Evolutionary conservation across 306 rosid species (phyloP), one percentile per base, ranked within the genome.

Genomic region (Gillenia trifoliata): DNA sequence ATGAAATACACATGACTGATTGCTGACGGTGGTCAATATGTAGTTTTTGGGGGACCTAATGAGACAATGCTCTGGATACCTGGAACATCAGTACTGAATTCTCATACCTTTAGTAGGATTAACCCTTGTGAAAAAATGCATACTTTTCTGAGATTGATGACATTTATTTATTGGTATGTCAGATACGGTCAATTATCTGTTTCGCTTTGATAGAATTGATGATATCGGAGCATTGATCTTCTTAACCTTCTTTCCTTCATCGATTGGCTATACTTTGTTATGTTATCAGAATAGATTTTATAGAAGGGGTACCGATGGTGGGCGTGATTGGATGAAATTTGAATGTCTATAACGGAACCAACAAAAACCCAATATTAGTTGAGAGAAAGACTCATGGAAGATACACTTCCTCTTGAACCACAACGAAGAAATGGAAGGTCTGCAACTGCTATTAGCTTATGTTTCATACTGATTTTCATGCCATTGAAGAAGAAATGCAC

Each of bases 351-450:
- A 30, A 70, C 85, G 11, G 85, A 75, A 68, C 76, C 56, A 71
- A 66, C 22, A 81, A 43, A 72, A 79, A 84, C 73, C 97, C 97
- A 3, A 75, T 83, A 72, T 76, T 93, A 71, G 86, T 93, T 43
- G 97, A 93, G 79, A 89, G 92, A 6, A 89, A 93, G 81, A 91
- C 98, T 61, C 96, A 93, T 41, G 30, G 84, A 79, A 72, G 86
- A 84, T 69, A 79, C 87, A 3, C 89, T 89, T 82, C 97, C 98
- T 38, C 26, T 89, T n/a, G 98, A 89, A 85, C 87, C 98, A 23
- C 97, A 93, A 73, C 75, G 66, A 78, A 84, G 98, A 82, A 93
- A 93, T 70, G 97, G 97, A 82, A 88, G 93, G 98, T 91, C 76
- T 71, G 80, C 33, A 23, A 11, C 66, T 79, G n/a, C 73, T 81